Conservation (phyloP, 495 filamentous ascomycete genomes). For the Aspergillus panamensis region DNA sequence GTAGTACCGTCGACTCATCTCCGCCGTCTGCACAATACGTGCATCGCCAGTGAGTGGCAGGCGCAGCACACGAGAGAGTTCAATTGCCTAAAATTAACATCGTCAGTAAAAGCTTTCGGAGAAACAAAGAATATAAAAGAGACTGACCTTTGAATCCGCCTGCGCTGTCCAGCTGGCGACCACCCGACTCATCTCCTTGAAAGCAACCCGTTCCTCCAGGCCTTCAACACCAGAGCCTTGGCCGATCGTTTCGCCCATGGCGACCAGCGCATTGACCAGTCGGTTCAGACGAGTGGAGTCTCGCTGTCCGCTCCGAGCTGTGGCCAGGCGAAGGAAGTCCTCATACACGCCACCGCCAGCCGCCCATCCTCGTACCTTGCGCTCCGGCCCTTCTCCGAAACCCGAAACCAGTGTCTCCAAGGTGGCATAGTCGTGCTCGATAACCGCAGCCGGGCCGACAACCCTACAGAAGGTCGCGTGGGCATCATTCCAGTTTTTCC, state of each 20-base stretch:
- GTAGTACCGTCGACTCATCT: conserved; percentile 69
- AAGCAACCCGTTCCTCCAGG: conserved; percentile 77
- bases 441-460: conserved; percentile 75
- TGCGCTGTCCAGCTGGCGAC: conserved; percentile 59
- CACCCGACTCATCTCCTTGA: conserved; percentile 60
- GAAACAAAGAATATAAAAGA: background rate
- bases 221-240: conserved; percentile 54
- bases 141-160: conserved; percentile 57
- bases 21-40: conserved; percentile 61
- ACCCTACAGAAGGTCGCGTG: conserved; percentile 73
- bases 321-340: conserved; percentile 65
- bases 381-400: conserved; percentile 55
- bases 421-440: conserved; percentile 68
- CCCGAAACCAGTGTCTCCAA: conserved; percentile 60
- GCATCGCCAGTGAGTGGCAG: conserved; percentile 71
- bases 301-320: conserved; percentile 33
- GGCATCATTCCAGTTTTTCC: conserved; percentile 71
- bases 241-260: conserved; percentile 54
- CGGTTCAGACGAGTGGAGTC: conserved; percentile 49
- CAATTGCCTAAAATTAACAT: conserved; percentile 32
- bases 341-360: conserved; percentile 77
- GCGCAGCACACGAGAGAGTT: conserved; percentile 51
- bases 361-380: conserved; percentile 60
- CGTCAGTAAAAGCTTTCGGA: conserved; percentile 14
- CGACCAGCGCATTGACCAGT: conserved; percentile 60